phyloP scores from a whole-genome alignment of 257 asterid genomes.

The Solanum lycopersicoides region DNA sequence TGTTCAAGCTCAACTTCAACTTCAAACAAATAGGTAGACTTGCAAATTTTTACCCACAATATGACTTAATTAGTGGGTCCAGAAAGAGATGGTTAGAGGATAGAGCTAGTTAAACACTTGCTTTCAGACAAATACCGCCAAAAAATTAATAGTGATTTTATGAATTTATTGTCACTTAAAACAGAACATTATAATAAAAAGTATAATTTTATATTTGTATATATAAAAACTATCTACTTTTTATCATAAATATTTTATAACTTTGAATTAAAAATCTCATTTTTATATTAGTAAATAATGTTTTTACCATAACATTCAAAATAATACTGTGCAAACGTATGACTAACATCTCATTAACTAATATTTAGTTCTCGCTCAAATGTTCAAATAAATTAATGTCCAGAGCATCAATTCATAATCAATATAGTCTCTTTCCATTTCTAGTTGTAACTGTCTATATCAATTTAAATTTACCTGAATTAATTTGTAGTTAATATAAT shows the following conservation, averaged over 20 bases:
- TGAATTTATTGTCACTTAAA: too few species aligned
- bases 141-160: background rate
- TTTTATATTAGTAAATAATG: background rate
- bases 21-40: background rate
- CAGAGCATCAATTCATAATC: background rate
- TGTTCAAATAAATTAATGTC: background rate
- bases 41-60: background rate
- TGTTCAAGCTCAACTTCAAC: background rate
- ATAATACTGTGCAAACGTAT: background rate
- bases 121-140: background rate
- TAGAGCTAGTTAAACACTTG: background rate
- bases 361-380: background rate
- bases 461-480: slow-evolving; percentile 9
- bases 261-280: background rate
- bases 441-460: background rate
- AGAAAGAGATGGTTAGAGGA: background rate
- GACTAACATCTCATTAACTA: background rate
- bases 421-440: background rate
- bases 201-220: too few species aligned
- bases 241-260: background rate
- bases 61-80: background rate
- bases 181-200: too few species aligned
- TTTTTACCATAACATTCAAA: background rate
- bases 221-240: too few species aligned
- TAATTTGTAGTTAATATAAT: slow-evolving; percentile 5